These are phyloP conservation scores for Globisporangium cederbergense DNA, from an alignment of 352 stramenopile species.

Conservation along the genomic window DNA sequence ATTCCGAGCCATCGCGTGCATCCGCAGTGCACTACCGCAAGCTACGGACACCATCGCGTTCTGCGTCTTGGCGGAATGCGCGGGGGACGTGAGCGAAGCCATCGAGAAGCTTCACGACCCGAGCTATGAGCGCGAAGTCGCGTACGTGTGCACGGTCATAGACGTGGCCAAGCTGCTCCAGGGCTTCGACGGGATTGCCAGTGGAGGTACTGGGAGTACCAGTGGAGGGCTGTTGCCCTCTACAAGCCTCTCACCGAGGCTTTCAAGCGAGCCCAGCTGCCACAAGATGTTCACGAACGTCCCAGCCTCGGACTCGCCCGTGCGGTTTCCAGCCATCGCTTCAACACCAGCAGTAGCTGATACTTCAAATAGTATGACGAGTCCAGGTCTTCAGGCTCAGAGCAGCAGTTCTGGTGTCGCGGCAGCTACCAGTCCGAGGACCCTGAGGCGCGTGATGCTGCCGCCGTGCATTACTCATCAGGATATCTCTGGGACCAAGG, in stretches of 20 bases:
- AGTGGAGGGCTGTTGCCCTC: not conserved
- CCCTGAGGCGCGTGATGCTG: constrained; percentile 19
- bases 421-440: not conserved
- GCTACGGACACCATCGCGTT: constrained; percentile 50
- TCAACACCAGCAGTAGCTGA: constrained; percentile 9
- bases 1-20: constrained; percentile 36
- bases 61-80: constrained; percentile 54
- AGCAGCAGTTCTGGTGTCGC: not conserved
- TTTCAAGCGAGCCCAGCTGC: constrained; percentile 1
- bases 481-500: not conserved
- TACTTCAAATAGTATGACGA: not conserved
- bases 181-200: constrained; percentile 13
- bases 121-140: constrained; percentile 55
- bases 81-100: constrained; percentile 42
- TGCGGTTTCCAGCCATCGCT: constrained; percentile 34
- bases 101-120: constrained; percentile 51
- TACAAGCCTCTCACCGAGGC: not conserved
- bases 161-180: constrained; percentile 36
- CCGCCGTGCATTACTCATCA: constrained; percentile 20
- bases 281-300: constrained; percentile 7
- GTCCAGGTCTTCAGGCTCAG: not conserved
- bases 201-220: not conserved
- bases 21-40: constrained; percentile 38
- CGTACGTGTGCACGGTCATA: constrained; percentile 49
- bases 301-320: not conserved